Evolutionary conservation across 2,329 filamentous ascomycete genomes (phyloP).

Genomic region (Alternaria angustiovoidea): DNA sequence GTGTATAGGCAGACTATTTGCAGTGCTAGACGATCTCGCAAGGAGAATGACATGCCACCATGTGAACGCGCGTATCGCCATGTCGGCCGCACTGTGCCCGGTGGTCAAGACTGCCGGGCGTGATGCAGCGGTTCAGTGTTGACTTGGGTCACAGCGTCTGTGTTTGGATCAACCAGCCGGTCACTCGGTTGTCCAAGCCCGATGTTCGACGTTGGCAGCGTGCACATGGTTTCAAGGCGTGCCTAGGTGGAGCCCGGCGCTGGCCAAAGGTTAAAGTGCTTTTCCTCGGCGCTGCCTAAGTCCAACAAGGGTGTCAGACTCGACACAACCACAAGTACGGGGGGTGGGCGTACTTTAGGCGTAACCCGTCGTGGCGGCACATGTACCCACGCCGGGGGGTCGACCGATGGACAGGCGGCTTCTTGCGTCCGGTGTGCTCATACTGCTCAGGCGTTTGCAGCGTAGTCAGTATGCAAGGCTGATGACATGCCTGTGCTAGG

Average conservation of each 20-base stretch:
- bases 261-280: constrained; percentile 29
- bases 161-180: constrained; percentile 26
- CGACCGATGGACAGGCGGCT: constrained; percentile 26
- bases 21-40: constrained; percentile 9
- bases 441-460: constrained; percentile 12
- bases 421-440: constrained; percentile 29
- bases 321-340: constrained; percentile 15
- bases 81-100: constrained; percentile 13
- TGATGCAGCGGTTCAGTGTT: constrained; percentile 26
- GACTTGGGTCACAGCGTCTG: constrained; percentile 18
- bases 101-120: constrained; percentile 20
- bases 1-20: constrained; percentile 12
- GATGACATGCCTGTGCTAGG: constrained; percentile 15
- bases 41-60: constrained; percentile 16
- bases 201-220: constrained; percentile 30
- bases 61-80: constrained; percentile 34
- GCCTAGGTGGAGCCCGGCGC: constrained; percentile 28
- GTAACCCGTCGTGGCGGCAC: constrained; percentile 38
- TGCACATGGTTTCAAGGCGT: constrained; percentile 44
- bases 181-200: constrained; percentile 25
- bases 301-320: constrained; percentile 23
- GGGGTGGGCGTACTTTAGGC: constrained; percentile 21
- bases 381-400: constrained; percentile 34
- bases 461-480: constrained; percentile 33
- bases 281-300: constrained; percentile 39